Conservation (phyloP, 768 basidiomycete genomes). For the Xanthoconium purpureum region DNA sequence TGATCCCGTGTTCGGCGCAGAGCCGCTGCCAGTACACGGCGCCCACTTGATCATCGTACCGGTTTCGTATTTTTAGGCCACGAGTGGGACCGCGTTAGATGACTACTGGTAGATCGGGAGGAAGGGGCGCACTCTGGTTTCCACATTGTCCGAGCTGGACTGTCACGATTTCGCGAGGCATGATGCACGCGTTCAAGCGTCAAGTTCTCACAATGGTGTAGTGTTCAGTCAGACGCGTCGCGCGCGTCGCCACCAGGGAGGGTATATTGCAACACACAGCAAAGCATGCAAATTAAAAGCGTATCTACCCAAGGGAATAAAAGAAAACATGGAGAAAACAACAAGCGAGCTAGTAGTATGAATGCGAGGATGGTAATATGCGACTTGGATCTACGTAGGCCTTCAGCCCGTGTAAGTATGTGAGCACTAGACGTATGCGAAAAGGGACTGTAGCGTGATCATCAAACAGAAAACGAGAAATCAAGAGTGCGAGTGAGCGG, state of each 20-base stretch:
- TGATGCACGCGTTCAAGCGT: slow-evolving; percentile 30
- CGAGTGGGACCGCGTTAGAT: slow-evolving; percentile 1
- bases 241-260: not conserved
- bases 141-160: slow-evolving; percentile 89
- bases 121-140: slow-evolving; percentile 69
- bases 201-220: not conserved
- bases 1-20: slow-evolving; percentile 98
- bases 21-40: slow-evolving; percentile 98
- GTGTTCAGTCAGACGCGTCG: slow-evolving; percentile 6
- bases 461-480: slow-evolving; percentile 3
- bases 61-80: too few species aligned
- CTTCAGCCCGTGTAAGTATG: slow-evolving; percentile 36
- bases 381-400: slow-evolving; percentile 27
- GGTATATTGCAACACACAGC: slow-evolving; percentile 5
- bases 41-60: slow-evolving; percentile 61
- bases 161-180: slow-evolving; percentile 85
- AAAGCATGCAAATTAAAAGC: slow-evolving; percentile 19
- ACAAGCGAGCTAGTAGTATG: slow-evolving; percentile 19
- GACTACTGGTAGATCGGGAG: not conserved
- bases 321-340: slow-evolving; percentile 15
- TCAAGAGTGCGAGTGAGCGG: slow-evolving; percentile 10
- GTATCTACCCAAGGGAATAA: slow-evolving; percentile 11
- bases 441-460: slow-evolving; percentile 14
- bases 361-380: slow-evolving; percentile 21
- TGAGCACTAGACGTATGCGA: slow-evolving; percentile 16